Percentiles rank a stretch among this genome's conserved stretches.
Conservation (phyloP, 192 early-diverging fungal species). For the Funneliformis mosseae region DNA sequence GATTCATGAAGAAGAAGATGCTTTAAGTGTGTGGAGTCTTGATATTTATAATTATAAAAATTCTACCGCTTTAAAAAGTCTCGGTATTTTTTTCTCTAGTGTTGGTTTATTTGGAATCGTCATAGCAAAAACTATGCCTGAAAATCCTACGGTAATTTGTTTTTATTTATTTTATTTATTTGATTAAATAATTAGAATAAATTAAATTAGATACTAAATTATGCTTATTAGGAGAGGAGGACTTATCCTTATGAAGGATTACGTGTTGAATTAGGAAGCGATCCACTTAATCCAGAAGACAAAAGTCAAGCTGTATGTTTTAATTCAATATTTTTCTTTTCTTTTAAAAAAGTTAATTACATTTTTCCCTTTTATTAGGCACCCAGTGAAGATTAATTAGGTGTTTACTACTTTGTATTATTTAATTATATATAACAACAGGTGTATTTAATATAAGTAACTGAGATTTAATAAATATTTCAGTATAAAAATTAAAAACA, state of each 20-base stretch:
- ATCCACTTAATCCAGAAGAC: neutral
- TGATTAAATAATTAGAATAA: neutral
- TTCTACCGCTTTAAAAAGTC: neutral
- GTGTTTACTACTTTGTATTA: no score
- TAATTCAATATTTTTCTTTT: neutral
- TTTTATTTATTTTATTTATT: neutral
- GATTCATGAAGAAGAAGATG: slow-evolving; percentile 30
- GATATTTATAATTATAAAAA: slow-evolving; percentile 13
- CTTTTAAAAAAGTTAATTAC: neutral
- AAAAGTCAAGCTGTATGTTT: neutral
- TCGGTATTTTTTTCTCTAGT: neutral
- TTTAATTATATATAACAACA: no score
- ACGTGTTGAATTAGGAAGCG: slow-evolving; percentile 21
- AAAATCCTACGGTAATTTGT: neutral
- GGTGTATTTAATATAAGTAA: neutral
- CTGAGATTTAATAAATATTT: neutral
- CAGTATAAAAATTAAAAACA: neutral
- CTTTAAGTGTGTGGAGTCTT: neutral
- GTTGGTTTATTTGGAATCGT: neutral
- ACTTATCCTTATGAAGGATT: slow-evolving; percentile 18
- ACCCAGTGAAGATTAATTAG: neutral
- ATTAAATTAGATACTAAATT: neutral
- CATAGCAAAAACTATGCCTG: neutral
- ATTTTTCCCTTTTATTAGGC: neutral
- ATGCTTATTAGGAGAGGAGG: neutral